Evolutionary conservation across 2,329 filamentous ascomycete genomes (phyloP), one percentile per base, ranked within the genome.

Genomic region (Sporothrix sp.): DNA sequence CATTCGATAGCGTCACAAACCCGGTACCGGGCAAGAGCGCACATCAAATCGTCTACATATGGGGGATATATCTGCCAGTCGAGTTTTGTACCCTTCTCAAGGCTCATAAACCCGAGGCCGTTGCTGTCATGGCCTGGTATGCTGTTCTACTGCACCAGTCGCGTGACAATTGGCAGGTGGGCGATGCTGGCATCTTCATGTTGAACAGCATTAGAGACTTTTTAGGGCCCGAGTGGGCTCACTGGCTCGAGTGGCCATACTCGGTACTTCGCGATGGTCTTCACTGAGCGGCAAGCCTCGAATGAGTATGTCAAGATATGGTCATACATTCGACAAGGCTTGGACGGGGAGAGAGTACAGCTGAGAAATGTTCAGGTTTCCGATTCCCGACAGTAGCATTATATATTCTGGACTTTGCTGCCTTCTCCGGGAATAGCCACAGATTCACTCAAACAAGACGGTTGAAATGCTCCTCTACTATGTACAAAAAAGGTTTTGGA

Each of bases 101-200:
- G 13, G 52, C 58, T 30, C 61, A 63, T 33, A 56, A 61, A 3
- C 66, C 68, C 0, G 71, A 73, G 55, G 71, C 70, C 1, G 50
- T 69, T 21, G 61, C 61, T 1, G 57, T 68, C 2, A 54, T 74
- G 8, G 66, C 65, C 4, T 68, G 70, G 54, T 73, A 71, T 56
- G 70, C 68, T 2, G 61, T 69, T 4, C 58, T 71, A 30, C 55
- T 74, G 27, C 66, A 73, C 54, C 56, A 58, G 16, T 59, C 56
- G 16, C 58, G 60, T n/a, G 49, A 59, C 1, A 60, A 58, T 16
- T 70, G 68, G 68, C 57, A 66, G 18, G 58, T 68, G 47, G 58
- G 59, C 8, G 58, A 62, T 16, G 54, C 61, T 3, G 65, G 66
- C 4, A 50, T 56, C 44, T 61, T 58, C 27, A 45, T 68, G 3